Percentiles rank a stretch among this genome's conserved stretches.
These are phyloP conservation scores for Teratosphaeria pseudoeucalypti DNA, from an alignment of 2,329 filamentous ascomycete species.

Conservation along the genomic window DNA sequence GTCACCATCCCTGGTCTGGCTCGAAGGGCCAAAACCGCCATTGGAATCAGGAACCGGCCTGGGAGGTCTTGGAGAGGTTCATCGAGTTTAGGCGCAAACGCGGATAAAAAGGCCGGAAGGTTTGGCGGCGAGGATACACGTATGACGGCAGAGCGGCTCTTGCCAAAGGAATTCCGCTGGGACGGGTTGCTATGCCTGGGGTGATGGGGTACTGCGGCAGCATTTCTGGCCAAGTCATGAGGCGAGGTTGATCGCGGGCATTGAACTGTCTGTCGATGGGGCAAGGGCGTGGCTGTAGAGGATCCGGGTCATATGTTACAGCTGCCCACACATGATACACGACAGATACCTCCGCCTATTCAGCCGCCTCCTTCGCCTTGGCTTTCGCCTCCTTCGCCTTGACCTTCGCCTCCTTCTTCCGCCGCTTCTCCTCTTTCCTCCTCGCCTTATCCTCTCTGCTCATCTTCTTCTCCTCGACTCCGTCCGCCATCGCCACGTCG, in stretches of 20 bases:
- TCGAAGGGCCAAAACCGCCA: constrained; percentile 18
- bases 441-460: constrained; percentile 26
- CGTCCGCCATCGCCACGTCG: constrained; percentile 7
- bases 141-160: constrained; percentile 13
- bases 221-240: constrained; percentile 21
- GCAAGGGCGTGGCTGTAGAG: not conserved
- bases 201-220: constrained; percentile 18
- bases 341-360: not conserved
- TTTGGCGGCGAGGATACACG: constrained; percentile 12
- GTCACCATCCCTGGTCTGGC: constrained; percentile 4
- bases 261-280: not conserved
- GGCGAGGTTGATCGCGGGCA: constrained; percentile 6
- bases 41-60: constrained; percentile 19
- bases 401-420: constrained; percentile 23
- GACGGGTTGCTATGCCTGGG: constrained; percentile 14
- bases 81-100: constrained; percentile 22
- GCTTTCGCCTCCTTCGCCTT: constrained; percentile 26
- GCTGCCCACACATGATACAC: not conserved
- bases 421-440: constrained; percentile 24
- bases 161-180: constrained; percentile 17
- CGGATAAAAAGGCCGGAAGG: constrained; percentile 15
- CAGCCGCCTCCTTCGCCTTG: constrained; percentile 20
- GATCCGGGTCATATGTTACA: not conserved
- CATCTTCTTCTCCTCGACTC: constrained; percentile 7
- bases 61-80: constrained; percentile 22